phyloP scores from a whole-genome alignment of 1,284 basidiomycete species.

The Amylostereum chailletii region DNA sequence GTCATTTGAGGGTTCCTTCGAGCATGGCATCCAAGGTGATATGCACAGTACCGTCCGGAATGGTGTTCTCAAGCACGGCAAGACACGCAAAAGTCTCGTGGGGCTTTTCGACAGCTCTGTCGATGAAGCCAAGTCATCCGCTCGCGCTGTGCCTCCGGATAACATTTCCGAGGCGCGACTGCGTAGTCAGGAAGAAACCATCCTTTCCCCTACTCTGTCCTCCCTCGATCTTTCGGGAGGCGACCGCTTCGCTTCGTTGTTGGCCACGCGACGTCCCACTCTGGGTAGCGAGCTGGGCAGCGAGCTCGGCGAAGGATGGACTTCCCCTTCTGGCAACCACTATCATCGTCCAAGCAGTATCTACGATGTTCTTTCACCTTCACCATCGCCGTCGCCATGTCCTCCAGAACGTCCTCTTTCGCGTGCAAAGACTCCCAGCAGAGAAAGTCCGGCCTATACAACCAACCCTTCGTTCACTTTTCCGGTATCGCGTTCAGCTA shows the following conservation, averaged over 20 bases:
- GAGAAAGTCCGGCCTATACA: not conserved
- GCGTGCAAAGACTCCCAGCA: conserved; percentile 4
- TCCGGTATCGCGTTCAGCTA: not conserved
- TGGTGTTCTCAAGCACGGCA: conserved; percentile 4
- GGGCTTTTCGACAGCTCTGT: conserved; percentile 45
- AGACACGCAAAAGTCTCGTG: conserved; percentile 50
- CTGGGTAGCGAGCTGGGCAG: conserved; percentile 49
- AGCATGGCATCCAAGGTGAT: conserved; percentile 20
- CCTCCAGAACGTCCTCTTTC: conserved; percentile 3
- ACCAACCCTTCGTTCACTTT: conserved; percentile 2
- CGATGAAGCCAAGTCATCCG: too few species aligned
- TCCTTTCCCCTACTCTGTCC: conserved; percentile 14
- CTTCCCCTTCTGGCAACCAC: conserved; percentile 26
- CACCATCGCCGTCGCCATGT: not conserved
- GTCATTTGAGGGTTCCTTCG: conserved; percentile 15
- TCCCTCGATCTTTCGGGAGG: conserved; percentile 12
- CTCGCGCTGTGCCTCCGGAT: not conserved
- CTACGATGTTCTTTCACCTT: conserved; percentile 23
- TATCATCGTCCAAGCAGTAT: conserved; percentile 44
- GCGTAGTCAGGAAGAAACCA: conserved; percentile 1
- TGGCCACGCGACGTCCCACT: conserved; percentile 23
- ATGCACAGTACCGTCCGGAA: conserved; percentile 27
- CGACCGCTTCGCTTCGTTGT: conserved; percentile 1
- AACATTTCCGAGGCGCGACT: not conserved
- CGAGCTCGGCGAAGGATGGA: conserved; percentile 33